phyloP scores from a whole-genome alignment of 139 green algal genomes.

The Tetradesmus obliquus region DNA sequence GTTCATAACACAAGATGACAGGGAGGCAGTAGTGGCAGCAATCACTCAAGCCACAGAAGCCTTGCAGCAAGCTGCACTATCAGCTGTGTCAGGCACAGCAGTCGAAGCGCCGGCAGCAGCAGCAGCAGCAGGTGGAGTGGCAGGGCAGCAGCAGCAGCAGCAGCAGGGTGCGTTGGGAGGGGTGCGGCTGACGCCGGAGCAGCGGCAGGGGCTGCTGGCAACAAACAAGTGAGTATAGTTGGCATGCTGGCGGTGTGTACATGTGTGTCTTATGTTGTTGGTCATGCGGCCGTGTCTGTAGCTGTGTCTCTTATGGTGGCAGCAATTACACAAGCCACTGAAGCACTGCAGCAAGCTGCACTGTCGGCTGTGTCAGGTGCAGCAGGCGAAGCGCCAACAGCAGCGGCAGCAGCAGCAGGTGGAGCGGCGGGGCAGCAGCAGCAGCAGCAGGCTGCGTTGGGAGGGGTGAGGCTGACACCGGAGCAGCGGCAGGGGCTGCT shows the following conservation, averaged over 20 bases:
- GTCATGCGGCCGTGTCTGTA: background rate
- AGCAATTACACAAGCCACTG: background rate
- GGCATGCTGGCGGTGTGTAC: background rate
- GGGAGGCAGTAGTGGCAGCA: constrained; percentile 7
- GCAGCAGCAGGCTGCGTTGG: background rate
- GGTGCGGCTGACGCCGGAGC: too few species aligned
- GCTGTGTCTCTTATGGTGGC: background rate
- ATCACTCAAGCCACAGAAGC: background rate
- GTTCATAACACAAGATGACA: constrained; percentile 10
- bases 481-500: background rate
- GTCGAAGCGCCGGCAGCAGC: background rate
- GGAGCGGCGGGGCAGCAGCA: background rate
- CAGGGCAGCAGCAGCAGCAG: constrained; percentile 10
- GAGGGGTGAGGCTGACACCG: too few species aligned
- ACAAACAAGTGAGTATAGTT: background rate
- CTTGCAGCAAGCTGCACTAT: background rate
- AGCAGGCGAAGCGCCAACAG: background rate
- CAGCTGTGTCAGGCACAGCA: background rate
- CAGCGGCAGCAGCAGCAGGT: background rate
- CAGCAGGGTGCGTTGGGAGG: background rate
- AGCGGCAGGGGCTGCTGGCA: background rate
- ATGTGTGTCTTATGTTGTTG: background rate
- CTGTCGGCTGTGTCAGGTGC: background rate
- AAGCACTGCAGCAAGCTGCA: background rate
- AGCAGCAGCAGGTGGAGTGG: background rate